Percentiles rank a stretch among this genome's conserved stretches.
Conservation (phyloP, 768 basidiomycete genomes). For the Panellus pusillus region DNA sequence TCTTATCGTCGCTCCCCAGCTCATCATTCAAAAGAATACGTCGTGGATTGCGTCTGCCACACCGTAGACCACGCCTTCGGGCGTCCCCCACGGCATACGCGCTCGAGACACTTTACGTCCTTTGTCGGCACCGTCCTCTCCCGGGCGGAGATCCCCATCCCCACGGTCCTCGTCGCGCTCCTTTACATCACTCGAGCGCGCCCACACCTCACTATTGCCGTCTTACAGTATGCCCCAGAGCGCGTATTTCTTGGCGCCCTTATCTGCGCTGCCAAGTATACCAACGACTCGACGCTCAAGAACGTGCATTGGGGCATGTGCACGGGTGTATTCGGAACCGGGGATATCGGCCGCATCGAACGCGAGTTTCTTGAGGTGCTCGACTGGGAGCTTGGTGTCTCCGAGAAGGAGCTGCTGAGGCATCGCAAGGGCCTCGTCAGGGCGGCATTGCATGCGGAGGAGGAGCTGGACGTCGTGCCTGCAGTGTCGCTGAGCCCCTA, state of each 20-base stretch:
- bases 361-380: constrained; percentile 16
- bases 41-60: constrained; percentile 9
- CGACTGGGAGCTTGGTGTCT: constrained; percentile 11
- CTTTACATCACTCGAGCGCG: constrained; percentile 10
- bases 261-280: constrained; percentile 11
- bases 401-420: neutral
- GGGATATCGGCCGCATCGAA: constrained; percentile 9
- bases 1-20: no score
- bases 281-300: constrained; percentile 10
- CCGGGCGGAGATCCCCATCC: constrained; percentile 8
- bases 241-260: constrained; percentile 16
- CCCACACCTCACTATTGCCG: constrained; percentile 8
- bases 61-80: constrained; percentile 11
- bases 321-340: constrained; percentile 8
- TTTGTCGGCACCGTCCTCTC: constrained; percentile 8
- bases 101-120: constrained; percentile 1
- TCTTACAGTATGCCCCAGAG: constrained; percentile 11
- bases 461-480: no score
- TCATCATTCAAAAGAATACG: constrained; percentile 1
- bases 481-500: no score
- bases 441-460: neutral
- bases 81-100: neutral
- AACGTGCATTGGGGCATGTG: constrained; percentile 17
- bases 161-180: constrained; percentile 8
- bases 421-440: neutral